A percentile compares a stretch with the other conserved stretches of the same genome.
These are phyloP conservation scores for Chernovozyma aurita DNA, from an alignment of 1,139 yeast genomes.

Conservation along the genomic window DNA sequence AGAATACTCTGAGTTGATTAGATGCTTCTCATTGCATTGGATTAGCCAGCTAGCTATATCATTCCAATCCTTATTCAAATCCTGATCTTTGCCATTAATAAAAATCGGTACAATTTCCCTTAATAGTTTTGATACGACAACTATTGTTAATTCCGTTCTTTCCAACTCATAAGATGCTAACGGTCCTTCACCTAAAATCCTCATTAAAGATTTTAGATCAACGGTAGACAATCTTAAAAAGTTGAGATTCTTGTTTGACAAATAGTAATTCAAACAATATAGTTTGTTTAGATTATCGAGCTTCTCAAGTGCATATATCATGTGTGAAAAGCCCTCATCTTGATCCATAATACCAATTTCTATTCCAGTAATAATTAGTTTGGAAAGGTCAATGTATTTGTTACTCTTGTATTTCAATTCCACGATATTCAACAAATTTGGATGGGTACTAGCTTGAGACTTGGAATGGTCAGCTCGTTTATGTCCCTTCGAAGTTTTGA, in stretches of 20 bases:
- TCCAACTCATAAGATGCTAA: constrained; percentile 25
- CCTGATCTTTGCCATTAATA: constrained; percentile 10
- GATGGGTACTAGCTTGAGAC: too few relatives aligned
- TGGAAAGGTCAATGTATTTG: background rate
- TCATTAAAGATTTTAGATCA: constrained; percentile 11
- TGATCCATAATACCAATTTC: background rate
- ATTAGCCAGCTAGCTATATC: constrained; percentile 34
- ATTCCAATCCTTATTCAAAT: constrained; percentile 24
- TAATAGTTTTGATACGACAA: constrained; percentile 23
- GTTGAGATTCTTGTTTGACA: background rate
- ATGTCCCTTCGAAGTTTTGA: background rate
- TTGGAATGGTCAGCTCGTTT: background rate
- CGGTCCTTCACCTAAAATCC: constrained; percentile 29
- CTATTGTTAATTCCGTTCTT: constrained; percentile 30
- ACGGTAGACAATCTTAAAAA: background rate
- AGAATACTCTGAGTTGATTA: constrained; percentile 19
- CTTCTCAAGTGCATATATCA: background rate
- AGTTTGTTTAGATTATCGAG: background rate
- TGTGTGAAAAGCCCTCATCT: background rate
- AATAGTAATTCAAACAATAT: background rate
- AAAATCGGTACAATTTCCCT: constrained; percentile 12
- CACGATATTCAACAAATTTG: background rate
- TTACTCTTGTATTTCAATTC: background rate
- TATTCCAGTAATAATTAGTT: background rate
- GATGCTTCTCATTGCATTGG: constrained; percentile 23